These are phyloP conservation scores for Gracilaria gracilis DNA, from an alignment of 23 red algal species.

Conservation along the genomic window DNA sequence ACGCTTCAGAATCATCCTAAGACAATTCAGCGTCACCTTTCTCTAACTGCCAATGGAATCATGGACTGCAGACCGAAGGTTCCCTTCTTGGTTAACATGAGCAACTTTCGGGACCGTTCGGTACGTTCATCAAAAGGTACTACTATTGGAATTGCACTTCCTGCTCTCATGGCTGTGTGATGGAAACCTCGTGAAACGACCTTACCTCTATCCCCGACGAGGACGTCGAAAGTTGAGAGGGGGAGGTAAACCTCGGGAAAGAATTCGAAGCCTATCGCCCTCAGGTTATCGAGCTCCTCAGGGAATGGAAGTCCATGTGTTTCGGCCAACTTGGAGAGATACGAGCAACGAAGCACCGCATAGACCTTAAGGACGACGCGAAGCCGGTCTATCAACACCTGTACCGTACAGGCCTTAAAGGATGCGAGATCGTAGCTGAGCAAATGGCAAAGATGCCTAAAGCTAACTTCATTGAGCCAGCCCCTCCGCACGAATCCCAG, in stretches of 20 bases:
- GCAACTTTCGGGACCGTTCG: background rate
- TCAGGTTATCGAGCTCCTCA: background rate
- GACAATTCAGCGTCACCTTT: background rate
- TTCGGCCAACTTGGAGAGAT: background rate
- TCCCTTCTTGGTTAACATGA: conserved; percentile 12
- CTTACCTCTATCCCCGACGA: background rate
- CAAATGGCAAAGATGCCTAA: background rate
- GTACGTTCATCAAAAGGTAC: background rate
- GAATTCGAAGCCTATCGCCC: background rate
- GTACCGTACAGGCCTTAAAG: conserved; percentile 17
- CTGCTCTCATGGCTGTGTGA: background rate
- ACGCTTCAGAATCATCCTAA: conserved; percentile 9
- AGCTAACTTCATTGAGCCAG: background rate
- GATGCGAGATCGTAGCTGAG: conserved; percentile 5
- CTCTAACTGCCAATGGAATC: background rate
- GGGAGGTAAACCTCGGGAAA: background rate
- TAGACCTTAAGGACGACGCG: conserved; percentile 4
- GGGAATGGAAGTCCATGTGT: background rate
- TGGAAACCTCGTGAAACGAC: background rate
- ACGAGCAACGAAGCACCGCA: background rate
- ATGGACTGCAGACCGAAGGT: background rate
- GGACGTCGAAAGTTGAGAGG: background rate
- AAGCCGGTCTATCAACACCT: background rate
- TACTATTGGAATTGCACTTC: background rate
- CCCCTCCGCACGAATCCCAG: background rate